Evolutionary conservation across 2,329 filamentous ascomycete genomes (phyloP).

Genomic region (Calonectria pseudoturangicola): DNA sequence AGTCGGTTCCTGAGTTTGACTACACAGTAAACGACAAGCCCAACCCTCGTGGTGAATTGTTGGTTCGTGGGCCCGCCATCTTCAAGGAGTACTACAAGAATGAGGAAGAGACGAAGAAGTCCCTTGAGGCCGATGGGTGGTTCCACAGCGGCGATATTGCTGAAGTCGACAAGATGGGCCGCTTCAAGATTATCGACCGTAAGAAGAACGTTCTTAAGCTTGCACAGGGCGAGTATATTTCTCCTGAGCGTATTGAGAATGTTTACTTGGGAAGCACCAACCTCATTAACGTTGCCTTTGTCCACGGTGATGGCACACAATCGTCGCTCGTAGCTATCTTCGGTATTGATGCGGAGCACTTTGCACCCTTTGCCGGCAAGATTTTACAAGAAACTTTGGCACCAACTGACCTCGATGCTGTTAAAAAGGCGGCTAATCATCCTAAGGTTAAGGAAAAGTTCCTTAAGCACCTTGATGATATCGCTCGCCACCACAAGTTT

Average conservation of each 20-base stretch:
- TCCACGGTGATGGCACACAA: conserved; percentile 92
- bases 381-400: conserved; percentile 81
- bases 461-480: conserved; percentile 84
- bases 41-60: conserved; percentile 90
- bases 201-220: conserved; percentile 99
- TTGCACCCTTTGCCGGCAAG: conserved; percentile 87
- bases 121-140: conserved; percentile 92
- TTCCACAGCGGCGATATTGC: conserved; percentile 97
- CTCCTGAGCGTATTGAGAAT: conserved; percentile 97
- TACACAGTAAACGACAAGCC: conserved; percentile 93
- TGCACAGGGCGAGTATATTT: conserved; percentile 98
- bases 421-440: conserved; percentile 81
- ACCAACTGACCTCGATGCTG: conserved; percentile 77
- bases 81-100: conserved; percentile 95
- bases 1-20: conserved; percentile 95
- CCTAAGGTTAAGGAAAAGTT: conserved; percentile 84
- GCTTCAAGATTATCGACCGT: conserved; percentile 95
- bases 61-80: conserved; percentile 86
- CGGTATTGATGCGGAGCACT: conserved; percentile 88
- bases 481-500: conserved; percentile 90
- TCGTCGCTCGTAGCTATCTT: conserved; percentile 90
- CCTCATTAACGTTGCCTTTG: conserved; percentile 86
- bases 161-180: conserved; percentile 87
- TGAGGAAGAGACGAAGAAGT: conserved; percentile 88
- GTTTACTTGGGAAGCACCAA: conserved; percentile 89